Conservation (phyloP, 78 protist species). For the Dictyostelium discoideum region DNA sequence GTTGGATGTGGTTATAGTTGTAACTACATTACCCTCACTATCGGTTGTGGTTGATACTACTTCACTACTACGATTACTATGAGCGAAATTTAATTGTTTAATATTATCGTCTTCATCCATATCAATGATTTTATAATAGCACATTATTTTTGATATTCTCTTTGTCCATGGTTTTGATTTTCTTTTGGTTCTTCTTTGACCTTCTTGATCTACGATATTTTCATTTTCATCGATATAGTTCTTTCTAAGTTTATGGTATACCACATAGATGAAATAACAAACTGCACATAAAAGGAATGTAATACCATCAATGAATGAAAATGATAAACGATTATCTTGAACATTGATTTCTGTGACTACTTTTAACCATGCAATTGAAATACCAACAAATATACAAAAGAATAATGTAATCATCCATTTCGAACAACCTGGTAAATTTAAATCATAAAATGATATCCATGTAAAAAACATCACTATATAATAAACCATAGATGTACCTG, state of each 20-base stretch:
- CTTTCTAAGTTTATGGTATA: constrained; percentile 34
- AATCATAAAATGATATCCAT: constrained; percentile 77
- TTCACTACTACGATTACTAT: background rate
- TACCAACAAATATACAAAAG: constrained; percentile 17
- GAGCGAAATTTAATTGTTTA: background rate
- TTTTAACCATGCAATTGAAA: constrained; percentile 50
- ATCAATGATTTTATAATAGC: constrained; percentile 55
- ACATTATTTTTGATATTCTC: constrained; percentile 34
- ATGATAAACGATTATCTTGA: constrained; percentile 33
- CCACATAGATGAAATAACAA: constrained; percentile 34
- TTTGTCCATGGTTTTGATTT: constrained; percentile 72
- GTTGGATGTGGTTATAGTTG: background rate
- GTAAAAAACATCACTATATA: constrained; percentile 58
- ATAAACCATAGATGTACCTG: constrained; percentile 40
- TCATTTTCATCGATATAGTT: constrained; percentile 4
- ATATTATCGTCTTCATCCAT: constrained; percentile 65
- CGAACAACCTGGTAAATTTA: constrained; percentile 71
- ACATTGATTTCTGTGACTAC: constrained; percentile 6
- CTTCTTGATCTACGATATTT: constrained; percentile 8
- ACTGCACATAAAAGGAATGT: background rate
- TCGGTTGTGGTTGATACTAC: background rate
- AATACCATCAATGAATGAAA: constrained; percentile 50
- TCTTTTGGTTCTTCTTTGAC: constrained; percentile 13
- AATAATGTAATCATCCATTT: constrained; percentile 32
- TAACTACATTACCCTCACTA: background rate